Base-by-base conservation (phyloP, 78 protist species). In the Speleostelium caveatum region DNA sequence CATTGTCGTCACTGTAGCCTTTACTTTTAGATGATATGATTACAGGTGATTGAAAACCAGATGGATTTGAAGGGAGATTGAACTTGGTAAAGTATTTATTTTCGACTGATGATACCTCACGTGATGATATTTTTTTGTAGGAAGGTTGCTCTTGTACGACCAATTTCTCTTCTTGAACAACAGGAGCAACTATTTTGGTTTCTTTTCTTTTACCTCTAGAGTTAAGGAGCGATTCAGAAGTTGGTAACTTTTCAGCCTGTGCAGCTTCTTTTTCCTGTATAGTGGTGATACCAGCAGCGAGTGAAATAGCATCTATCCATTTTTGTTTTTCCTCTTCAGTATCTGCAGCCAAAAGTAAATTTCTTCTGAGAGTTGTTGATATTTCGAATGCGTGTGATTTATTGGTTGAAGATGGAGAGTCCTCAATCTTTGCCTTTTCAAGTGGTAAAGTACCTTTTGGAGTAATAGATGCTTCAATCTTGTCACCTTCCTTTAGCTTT, bases 391-490 rank as follows among this genome's bases (percentile, higher is more conserved):
- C 33, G 24, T 80, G 32, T 0, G 89, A 58, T 45, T 80, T 80
- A 73, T 72, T 45, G 8, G 73, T 45, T 1, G 60, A n/a, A 5
- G 28, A 26, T 24, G 89, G 89, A 24, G 62, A 35, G 38, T 22
- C 65, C 36, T 80, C 89, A 45, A 80, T 35, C 45, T 71, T 69
- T 3, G 75, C 73, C 21, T 69, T 58, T 4, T 65, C 77, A 0
- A 80, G 39, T 38, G 89, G 89, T 19, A 80, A 32, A 19, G 53
- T 80, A 56, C 89, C 89, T 3, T 67, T 80, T 65, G 89, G 89
- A 0, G 89, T 67, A 1, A 80, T 72, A 0, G 77, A 68, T n/a
- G n/a, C n/a, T 10, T 36, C 69, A 0, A 33, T 36, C 14, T 32
- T 78, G 22, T 45, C 75, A 26, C 36, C 36, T 65, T 77, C 87